Base-by-base conservation (phyloP, 495 filamentous ascomycete species). In the Aspergillus bridgeri region DNA sequence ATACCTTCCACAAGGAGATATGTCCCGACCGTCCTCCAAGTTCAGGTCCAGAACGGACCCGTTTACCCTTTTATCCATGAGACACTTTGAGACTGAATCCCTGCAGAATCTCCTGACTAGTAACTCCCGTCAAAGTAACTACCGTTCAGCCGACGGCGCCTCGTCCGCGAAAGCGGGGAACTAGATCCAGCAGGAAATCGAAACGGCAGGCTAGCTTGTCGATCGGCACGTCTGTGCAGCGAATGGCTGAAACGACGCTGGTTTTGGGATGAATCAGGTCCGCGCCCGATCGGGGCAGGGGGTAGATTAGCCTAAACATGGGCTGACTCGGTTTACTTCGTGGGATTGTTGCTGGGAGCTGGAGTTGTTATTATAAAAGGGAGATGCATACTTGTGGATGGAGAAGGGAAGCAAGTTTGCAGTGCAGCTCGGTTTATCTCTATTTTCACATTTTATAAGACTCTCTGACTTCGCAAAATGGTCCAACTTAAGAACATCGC, bases 401-500 rank as follows among this genome's bases (percentile, higher is more conserved):
- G 6, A 33, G 13, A 3, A 38, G 33, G 13, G 7, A 38, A 38
- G 7, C 11, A 2, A 38, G 33, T 3, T 15, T 4, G 33, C 6
- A 38, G 11, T 3, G 13, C 33, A 38, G 17, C 2, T 38, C 8
- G 17, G 17, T 38, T 38, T 13, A 38, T 15, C 9, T 38, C 25
- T 29, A 29, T 29, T 4, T 38, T 4, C 33, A 15, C 2, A 7
- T 11, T 38, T 15, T 38, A 1, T 13, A 15, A 2, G 33, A 15
- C 13, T 15, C 33, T 4, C 11, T 13, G 33, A 38, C 33, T 38
- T 15, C 7, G 9, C 33, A 53, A 25, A 53, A 62, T 62, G 60
- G 56, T 62, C 15, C 24, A 56, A 19, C 22, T 59, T 38, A 59
- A 56, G 25, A 38, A 56, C 8, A 24, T 62, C 27, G 53, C 52